Evolutionary conservation across 164 flowering plant species (phyloP), one percentile per base, ranked within the genome.

Genomic region (Dillenia suffruticosa): DNA sequence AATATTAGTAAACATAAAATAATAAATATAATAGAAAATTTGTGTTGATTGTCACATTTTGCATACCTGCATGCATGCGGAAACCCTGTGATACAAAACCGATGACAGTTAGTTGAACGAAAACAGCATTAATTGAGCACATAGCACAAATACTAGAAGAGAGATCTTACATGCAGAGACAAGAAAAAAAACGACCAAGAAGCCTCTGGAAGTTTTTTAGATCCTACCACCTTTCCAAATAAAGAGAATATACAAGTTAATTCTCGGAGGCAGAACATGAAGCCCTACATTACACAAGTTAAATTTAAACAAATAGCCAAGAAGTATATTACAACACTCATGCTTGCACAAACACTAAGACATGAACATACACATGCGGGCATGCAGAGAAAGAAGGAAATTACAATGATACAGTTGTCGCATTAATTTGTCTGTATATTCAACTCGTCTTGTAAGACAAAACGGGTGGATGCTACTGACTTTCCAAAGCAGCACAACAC

Each of bases 361-460:
- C 76, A 43, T 6, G 50, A 17, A 7, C 14, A 50, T 12, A 47
- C 14, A 26, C 45, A 17, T 14, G 79, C 46, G 47, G 43, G 13
- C 56, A 16, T 52, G 53, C 68, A 57, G 63, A 70, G 59, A 64
- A 58, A 19, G 22, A 19, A 1, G 69, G 71, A 58, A 71, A 32
- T 49, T 85, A 87, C 90, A 73, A 87, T 83, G 13, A 87, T 85
- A 85, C 90, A 85, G 76, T 84, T 84, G 56, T 88, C 94, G 54
- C 94, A 88, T 54, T 81, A 65, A 12, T 89, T 85, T 58, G 87
- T 85, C 66, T 81, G 87, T 67, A 88, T 85, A 63, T 81, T 84
- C 81, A 88, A 88, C 65, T 88, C 89, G 66, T 88, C 94, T 77
- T 84, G 93, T 80, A 87, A 68, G 68, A 87, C 45, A 65, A 85